Base-by-base conservation (phyloP, 2,329 filamentous ascomycete genomes). In the Nectriaceae sp. region DNA sequence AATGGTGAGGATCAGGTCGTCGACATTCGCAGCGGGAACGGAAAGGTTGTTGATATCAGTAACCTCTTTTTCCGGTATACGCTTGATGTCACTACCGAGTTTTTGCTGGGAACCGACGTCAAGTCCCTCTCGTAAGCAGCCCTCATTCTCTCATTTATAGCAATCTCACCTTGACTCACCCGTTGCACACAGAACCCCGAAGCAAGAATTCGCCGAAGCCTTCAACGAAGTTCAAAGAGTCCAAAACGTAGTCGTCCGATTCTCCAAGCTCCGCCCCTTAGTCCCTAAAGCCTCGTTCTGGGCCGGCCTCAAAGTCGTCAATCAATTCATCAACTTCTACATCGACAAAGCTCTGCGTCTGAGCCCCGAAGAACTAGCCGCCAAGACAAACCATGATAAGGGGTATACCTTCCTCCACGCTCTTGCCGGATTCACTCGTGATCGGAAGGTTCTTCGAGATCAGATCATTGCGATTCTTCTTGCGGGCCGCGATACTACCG, bases 401-500 rank as follows among this genome's bases (percentile, higher is more conserved):
- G 80, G 79, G 40, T 92, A 94, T 69, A 95, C 88, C 2, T 96
- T 97, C 72, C 79, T 96, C 18, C 88, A 96, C 69, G 88, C 90
- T 22, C 80, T 97, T 3, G 90, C 90, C 38, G 78, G 79, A 33
- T 92, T 90, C 72, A 96, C 91, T 0, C 83, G 88, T 26, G 82
- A 87, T 63, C 76, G 76, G 47, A 80, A 77, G 45, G 80, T 90
- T 4, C 79, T 97, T 13, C 88, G 90, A 26, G 91, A 96, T 69
- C 91, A 97, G 69, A 76, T 96, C 40, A 80, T 94, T 15, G 85
- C 87, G 38, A 81, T 96, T 11, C 80, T 97, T 3, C 80, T 97
- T 15, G 92, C 92, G 2, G 91, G 90, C 11, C 82, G 89, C 33
- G 92, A 97, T 68, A 96, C 92, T 13, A 97, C 92, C 0, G 91